These are phyloP conservation scores for Tylopilus vinaceipallidus DNA, from an alignment of 768 basidiomycete species.

Conservation along the genomic window DNA sequence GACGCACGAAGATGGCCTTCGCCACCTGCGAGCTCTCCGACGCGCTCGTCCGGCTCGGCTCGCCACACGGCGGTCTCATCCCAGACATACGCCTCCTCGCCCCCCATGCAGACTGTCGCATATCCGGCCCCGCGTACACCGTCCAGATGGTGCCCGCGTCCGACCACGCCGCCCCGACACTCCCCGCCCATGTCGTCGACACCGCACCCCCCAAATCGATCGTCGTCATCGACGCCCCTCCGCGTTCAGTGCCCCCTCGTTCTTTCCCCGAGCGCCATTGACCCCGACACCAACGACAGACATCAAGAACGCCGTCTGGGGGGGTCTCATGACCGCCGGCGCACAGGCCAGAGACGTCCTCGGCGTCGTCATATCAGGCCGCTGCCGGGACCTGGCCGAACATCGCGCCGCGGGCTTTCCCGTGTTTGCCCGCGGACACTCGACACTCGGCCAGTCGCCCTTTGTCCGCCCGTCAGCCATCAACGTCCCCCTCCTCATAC, in stretches of 20 bases:
- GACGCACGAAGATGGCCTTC: too few species aligned
- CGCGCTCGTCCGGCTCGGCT: constrained; percentile 77
- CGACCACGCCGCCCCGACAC: constrained; percentile 59
- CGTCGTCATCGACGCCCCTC: constrained; percentile 73
- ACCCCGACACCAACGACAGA: constrained; percentile 38
- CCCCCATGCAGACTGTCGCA: constrained; percentile 36
- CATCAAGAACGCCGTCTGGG: constrained; percentile 84
- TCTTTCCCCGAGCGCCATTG: background rate
- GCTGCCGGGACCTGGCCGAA: constrained; percentile 82
- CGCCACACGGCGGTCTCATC: constrained; percentile 73
- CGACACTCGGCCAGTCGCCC: constrained; percentile 82
- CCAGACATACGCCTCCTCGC: constrained; percentile 66
- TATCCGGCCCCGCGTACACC: constrained; percentile 84
- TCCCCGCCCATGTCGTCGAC: constrained; percentile 79
- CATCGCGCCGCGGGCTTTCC: constrained; percentile 69
- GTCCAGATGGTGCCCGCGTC: constrained; percentile 73
- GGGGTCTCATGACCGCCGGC: constrained; percentile 87
- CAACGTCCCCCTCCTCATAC: constrained; percentile 59
- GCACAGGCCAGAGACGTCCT: constrained; percentile 66
- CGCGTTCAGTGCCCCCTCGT: constrained; percentile 46
- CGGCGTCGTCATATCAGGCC: constrained; percentile 81
- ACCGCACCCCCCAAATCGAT: constrained; percentile 61
- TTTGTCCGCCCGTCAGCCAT: constrained; percentile 80
- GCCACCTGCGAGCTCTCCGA: constrained; percentile 88
- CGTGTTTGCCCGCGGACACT: constrained; percentile 78